phyloP scores from a whole-genome alignment of 2,329 filamentous ascomycete species.

The Diaporthe ampelina region DNA sequence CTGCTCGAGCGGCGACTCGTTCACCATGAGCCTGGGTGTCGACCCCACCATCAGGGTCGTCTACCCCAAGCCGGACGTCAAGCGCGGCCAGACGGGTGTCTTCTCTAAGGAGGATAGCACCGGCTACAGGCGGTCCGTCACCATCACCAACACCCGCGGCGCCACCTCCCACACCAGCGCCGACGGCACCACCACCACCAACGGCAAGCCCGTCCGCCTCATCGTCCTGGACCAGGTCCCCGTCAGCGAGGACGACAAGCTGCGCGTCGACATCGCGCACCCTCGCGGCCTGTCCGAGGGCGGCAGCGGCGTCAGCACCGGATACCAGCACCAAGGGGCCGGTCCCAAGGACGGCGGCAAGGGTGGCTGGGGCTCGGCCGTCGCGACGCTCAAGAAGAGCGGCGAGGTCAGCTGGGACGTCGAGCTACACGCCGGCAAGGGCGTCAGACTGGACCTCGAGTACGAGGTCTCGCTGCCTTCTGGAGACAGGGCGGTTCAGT shows the following conservation, averaged over 20 bases:
- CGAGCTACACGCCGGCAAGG: slow-evolving; percentile 68
- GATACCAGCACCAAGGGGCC: slow-evolving; percentile 45
- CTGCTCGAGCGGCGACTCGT: slow-evolving; percentile 67
- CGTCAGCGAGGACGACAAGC: slow-evolving; percentile 71
- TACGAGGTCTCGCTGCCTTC: slow-evolving; percentile 72
- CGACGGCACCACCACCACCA: neutral
- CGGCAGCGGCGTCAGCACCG: slow-evolving; percentile 55
- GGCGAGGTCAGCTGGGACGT: slow-evolving; percentile 73
- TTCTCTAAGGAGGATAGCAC: slow-evolving; percentile 67
- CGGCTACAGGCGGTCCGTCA: slow-evolving; percentile 63
- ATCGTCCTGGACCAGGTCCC: slow-evolving; percentile 73
- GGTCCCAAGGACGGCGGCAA: slow-evolving; percentile 51
- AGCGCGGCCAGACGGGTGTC: slow-evolving; percentile 63
- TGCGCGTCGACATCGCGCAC: slow-evolving; percentile 64
- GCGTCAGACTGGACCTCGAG: slow-evolving; percentile 70
- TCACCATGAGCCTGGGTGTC: slow-evolving; percentile 70
- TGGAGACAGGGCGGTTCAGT: slow-evolving; percentile 57
- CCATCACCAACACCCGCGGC: slow-evolving; percentile 64
- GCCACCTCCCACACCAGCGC: slow-evolving; percentile 46
- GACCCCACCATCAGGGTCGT: slow-evolving; percentile 69
- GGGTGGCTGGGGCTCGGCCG: slow-evolving; percentile 68
- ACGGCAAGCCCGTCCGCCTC: slow-evolving; percentile 56
- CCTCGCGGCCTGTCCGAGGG: slow-evolving; percentile 62
- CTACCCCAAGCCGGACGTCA: slow-evolving; percentile 70
- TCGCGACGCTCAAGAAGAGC: slow-evolving; percentile 65